Base-by-base conservation (phyloP, 495 filamentous ascomycete species). In the Xylaria scruposa region DNA sequence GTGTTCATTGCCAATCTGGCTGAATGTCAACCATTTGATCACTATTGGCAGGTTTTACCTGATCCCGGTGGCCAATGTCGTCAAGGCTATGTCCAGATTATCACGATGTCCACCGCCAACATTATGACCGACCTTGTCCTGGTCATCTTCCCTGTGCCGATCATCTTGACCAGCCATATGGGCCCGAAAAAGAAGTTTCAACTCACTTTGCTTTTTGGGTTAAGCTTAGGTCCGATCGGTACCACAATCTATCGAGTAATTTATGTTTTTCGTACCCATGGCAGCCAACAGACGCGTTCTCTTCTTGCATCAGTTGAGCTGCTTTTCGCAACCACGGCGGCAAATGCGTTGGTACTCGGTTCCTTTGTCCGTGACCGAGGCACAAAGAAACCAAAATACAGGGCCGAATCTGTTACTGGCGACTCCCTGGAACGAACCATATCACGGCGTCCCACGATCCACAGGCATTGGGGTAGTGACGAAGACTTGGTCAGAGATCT, bases 41-140 rank as follows among this genome's bases (percentile, higher is more conserved):
- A 94, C 78, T 95, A 97, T 83, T 98, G 94, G 94, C 94, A 97
- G 79, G 93, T 98, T 8, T 81, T 90, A 26, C 96, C 96, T 9
- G 94, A 97, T 77, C 95, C 96, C 24, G 94, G 93, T 31, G 89
- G 92, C 15, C 85, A 87, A 72, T 99, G 96, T 82, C 90, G 96
- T 36, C 88, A 91, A 77, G 94, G 93, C 33, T 95, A 92, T 76
- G 91, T 88, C 42, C 93, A 98, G 73, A 88, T 98, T 33, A 83
- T 97, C 70, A 94, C 92, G 12, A 96, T 97, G 92, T 95, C 92
- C 3, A 86, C 88, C 24, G 91, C 91, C 77, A 95, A 97, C 76
- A 89, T 97, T 68, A 83, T 97, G 47, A 97, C 95, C 38, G 96
- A 99, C 78, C 82, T 98, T 8, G 83, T 97, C 4, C 88, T 99